These are phyloP conservation scores for Takakia lepidozioides DNA, from an alignment of 225 moss, liverwort and hornwort species.

Conservation along the genomic window DNA sequence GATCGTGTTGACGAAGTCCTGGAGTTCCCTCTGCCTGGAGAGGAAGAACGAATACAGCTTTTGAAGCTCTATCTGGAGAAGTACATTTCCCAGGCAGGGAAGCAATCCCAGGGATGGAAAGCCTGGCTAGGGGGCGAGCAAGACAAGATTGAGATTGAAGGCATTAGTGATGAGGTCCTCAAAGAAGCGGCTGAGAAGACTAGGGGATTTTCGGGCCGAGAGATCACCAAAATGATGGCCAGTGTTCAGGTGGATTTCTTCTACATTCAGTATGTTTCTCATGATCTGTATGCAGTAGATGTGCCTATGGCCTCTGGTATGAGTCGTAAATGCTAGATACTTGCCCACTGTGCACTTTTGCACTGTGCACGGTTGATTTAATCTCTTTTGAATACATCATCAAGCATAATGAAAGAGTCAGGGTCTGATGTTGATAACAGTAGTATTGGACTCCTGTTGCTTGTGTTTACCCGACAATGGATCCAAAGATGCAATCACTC, in stretches of 20 bases:
- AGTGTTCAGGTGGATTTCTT: slow-evolving; percentile 49
- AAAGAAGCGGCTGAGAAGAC: slow-evolving; percentile 57
- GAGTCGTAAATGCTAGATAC: too few relatives aligned
- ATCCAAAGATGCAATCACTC: too few relatives aligned
- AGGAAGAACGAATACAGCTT: slow-evolving; percentile 67
- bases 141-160: slow-evolving; percentile 56
- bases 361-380: too few relatives aligned
- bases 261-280: too few relatives aligned
- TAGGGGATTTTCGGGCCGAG: slow-evolving; percentile 78
- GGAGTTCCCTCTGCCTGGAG: slow-evolving; percentile 79
- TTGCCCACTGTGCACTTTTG: too few relatives aligned
- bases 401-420: too few relatives aligned
- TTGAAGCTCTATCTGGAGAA: slow-evolving; percentile 66
- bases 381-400: too few relatives aligned
- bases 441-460: too few relatives aligned
- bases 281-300: too few relatives aligned
- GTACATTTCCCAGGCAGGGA: slow-evolving; percentile 64
- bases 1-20: slow-evolving; percentile 88
- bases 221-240: slow-evolving; percentile 94
- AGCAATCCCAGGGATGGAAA: slow-evolving; percentile 45
- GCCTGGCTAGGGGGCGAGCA: slow-evolving; percentile 55
- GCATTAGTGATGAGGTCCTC: slow-evolving; percentile 58
- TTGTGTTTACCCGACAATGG: too few relatives aligned
- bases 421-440: too few relatives aligned
- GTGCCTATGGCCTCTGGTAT: too few relatives aligned